A percentile compares a stretch with the other conserved stretches of the same genome.
phyloP scores from a whole-genome alignment of 441 rosid genomes.

The Pelargonium exstipulatum region DNA sequence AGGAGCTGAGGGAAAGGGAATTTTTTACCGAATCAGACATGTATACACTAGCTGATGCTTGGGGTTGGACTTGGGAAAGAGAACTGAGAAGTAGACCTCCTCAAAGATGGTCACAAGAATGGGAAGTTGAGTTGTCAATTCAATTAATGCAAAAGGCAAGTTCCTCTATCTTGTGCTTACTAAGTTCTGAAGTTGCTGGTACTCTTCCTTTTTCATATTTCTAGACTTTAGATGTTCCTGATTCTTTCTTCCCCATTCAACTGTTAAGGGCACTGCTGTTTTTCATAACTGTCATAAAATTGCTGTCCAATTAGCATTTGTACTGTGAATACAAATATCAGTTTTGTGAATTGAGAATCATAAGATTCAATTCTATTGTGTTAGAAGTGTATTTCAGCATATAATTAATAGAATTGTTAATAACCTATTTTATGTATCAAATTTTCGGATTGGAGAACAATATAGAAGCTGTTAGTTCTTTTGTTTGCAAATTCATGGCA shows the following conservation, averaged over 20 bases:
- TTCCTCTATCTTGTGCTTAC: constrained; percentile 11
- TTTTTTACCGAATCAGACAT: constrained; percentile 74
- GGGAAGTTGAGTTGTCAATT: constrained; percentile 91
- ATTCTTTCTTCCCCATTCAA: not conserved
- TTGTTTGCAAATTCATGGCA: not conserved
- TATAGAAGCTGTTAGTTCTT: not conserved
- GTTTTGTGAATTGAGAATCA: no score
- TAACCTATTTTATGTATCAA: not conserved
- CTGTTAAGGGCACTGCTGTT: not conserved
- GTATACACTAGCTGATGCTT: constrained; percentile 93
- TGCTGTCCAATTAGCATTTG: no score
- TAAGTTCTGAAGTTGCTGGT: not conserved
- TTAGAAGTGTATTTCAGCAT: no score
- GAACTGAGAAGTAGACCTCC: constrained; percentile 66
- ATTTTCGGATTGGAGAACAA: not conserved
- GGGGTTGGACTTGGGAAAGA: constrained; percentile 99
- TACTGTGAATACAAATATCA: no score
- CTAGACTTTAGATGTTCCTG: not conserved
- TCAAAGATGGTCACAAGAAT: constrained; percentile 86
- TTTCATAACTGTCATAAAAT: no score
- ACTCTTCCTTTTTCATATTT: not conserved
- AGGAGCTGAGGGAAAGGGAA: constrained; percentile 76
- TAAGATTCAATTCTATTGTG: no score
- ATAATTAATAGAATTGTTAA: no score
- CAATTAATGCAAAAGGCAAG: constrained; percentile 71